These are phyloP conservation scores for Nitzschia sp. DNA, from an alignment of 108 stramenopile genomes.

Conservation along the genomic window DNA sequence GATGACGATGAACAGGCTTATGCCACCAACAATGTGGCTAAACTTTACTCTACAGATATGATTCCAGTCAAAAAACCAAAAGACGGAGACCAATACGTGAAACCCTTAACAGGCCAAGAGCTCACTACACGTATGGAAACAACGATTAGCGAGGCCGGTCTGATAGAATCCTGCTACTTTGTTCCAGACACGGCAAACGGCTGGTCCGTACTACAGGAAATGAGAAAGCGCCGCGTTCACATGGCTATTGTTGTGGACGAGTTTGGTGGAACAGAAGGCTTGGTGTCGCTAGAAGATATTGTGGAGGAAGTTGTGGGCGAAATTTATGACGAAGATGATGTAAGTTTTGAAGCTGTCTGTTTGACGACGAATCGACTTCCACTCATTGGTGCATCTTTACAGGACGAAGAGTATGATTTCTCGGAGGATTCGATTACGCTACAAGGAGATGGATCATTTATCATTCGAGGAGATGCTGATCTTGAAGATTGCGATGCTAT, in stretches of 20 bases:
- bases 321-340: conserved; percentile 89
- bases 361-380: too few relatives aligned
- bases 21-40: neutral
- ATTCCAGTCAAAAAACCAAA: conserved; percentile 11
- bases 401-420: conserved; percentile 85
- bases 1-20: conserved; percentile 13
- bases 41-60: conserved; percentile 16
- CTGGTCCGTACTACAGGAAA: conserved; percentile 96
- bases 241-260: conserved; percentile 99
- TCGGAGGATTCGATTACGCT: conserved; percentile 87
- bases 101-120: conserved; percentile 76
- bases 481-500: conserved; percentile 92
- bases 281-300: conserved; percentile 96
- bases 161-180: conserved; percentile 95
- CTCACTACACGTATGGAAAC: conserved; percentile 82
- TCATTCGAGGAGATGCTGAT: conserved; percentile 93
- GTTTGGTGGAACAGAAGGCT: conserved; percentile 96
- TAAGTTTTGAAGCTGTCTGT: neutral
- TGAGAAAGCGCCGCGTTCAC: conserved; percentile 92
- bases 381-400: conserved; percentile 41
- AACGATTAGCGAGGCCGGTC: conserved; percentile 77
- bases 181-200: conserved; percentile 96
- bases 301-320: conserved; percentile 95
- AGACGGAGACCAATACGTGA: conserved; percentile 57
- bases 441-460: conserved; percentile 87